Base-by-base conservation (phyloP, 768 basidiomycete species). In the Kwoniella newhampshirensis region DNA sequence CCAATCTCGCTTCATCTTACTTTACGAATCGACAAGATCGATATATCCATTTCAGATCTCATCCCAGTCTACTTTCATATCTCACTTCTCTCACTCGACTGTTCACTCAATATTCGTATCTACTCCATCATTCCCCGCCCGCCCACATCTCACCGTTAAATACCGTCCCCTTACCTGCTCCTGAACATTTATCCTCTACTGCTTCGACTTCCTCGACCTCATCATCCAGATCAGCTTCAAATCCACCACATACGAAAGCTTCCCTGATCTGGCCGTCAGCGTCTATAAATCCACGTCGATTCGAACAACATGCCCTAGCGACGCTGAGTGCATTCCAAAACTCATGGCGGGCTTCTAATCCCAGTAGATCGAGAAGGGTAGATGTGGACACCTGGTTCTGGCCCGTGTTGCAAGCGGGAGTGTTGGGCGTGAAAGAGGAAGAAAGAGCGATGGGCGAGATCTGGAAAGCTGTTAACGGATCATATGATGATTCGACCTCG, bases 1-100 rank as follows among this genome's bases (percentile, higher is more conserved):
- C 96, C 8, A 99, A 99, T 75, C 81, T 98, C 37, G 92, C 88
- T 70, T 81, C 82, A 61, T 89, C 92, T 13, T 99, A 99, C 76
- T 99, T 98, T 68, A 87, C 90, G 0, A 83, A 97, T 66, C 85
- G 96, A 17, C 91, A 96, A 78, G 96, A 99, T 75, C 88, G 96
- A 21, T 98, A 98, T 74, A 76, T 98, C 9, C 84, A 85, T 54
- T 86, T 99, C 71, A 73, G 72, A 0, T 75, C 74, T 2, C 85
- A 91, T 57, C 79, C 82, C 0, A 68, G 70, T 1, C 77, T 98
- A 3, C 84, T 91, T 1, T 82, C 87, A 49, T 98, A 98, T 73
- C 91, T 93, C 64, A 82, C 84, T 60, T 83, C 85, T 25, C 91
- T 94, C 68, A 78, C 94, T 44, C 79, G 82, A 47, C 80, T 82